Conservation (phyloP, 768 basidiomycete genomes). For the Auricularia cornea region DNA sequence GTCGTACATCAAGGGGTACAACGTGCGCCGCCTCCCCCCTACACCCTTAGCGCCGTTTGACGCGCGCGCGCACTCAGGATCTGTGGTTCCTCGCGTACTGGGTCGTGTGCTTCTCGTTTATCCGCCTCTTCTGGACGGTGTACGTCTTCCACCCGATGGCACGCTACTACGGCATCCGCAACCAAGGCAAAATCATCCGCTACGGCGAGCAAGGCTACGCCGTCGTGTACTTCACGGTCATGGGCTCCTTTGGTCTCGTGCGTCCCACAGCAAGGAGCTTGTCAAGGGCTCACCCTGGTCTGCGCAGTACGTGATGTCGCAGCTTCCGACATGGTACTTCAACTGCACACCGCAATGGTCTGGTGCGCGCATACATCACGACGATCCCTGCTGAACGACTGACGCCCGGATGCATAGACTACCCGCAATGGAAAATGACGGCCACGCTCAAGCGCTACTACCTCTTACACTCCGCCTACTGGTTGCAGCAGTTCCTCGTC, state of each 20-base stretch:
- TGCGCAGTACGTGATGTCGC: slow-evolving; percentile 68
- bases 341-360: slow-evolving; percentile 71
- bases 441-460: slow-evolving; percentile 86
- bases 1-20: slow-evolving; percentile 56
- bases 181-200: slow-evolving; percentile 58
- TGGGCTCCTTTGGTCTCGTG: slow-evolving; percentile 72
- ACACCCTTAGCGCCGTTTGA: not conserved
- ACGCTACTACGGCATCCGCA: slow-evolving; percentile 59
- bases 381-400: too few species aligned
- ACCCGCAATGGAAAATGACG: slow-evolving; percentile 85
- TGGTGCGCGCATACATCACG: slow-evolving; percentile 42
- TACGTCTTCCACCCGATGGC: slow-evolving; percentile 62
- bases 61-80: slow-evolving; percentile 35
- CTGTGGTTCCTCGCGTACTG: slow-evolving; percentile 73
- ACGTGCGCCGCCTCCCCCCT: slow-evolving; percentile 11
- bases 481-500: slow-evolving; percentile 89
- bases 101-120: slow-evolving; percentile 81
- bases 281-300: not conserved
- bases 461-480: slow-evolving; percentile 87
- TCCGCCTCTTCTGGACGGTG: slow-evolving; percentile 67
- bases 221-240: slow-evolving; percentile 63
- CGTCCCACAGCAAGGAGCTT: slow-evolving; percentile 23
- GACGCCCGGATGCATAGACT: too few species aligned
- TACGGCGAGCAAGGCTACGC: slow-evolving; percentile 94
- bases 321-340: slow-evolving; percentile 77